phyloP scores from a whole-genome alignment of 305 asterid genomes.

The Euphrasia arctica region DNA sequence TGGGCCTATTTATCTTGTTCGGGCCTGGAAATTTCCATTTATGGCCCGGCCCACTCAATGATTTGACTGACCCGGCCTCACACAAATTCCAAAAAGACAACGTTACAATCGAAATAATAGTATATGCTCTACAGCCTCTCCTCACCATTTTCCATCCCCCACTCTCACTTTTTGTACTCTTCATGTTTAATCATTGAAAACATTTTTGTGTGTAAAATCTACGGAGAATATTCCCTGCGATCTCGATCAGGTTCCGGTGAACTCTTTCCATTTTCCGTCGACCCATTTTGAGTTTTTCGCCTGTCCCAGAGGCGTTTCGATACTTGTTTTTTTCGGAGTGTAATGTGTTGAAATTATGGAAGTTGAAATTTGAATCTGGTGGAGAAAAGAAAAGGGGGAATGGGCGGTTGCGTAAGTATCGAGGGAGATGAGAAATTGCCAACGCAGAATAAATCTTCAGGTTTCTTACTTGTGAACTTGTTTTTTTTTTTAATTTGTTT shows the following conservation, averaged over 20 bases:
- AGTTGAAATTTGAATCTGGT: slow-evolving; percentile 35
- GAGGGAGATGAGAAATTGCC: slow-evolving; percentile 39
- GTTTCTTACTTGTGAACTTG: not conserved
- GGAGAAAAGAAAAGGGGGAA: slow-evolving; percentile 17
- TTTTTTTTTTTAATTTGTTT: slow-evolving; percentile 19
- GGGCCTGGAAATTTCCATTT: slow-evolving; percentile 22
- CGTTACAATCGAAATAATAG: slow-evolving; percentile 16
- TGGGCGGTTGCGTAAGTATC: slow-evolving; percentile 49
- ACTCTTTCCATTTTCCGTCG: slow-evolving; percentile 13
- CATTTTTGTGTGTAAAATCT: slow-evolving; percentile 21
- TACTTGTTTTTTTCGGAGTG: not conserved
- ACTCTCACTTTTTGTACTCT: slow-evolving; percentile 16
- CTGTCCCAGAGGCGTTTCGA: not conserved
- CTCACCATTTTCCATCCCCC: not conserved
- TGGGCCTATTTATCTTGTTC: slow-evolving; percentile 1
- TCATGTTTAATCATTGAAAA: slow-evolving; percentile 8
- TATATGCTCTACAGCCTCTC: not conserved
- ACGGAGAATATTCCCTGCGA: slow-evolving; percentile 19
- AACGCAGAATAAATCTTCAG: slow-evolving; percentile 33
- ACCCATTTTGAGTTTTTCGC: slow-evolving; percentile 25
- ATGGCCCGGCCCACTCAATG: not conserved
- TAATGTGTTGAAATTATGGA: slow-evolving; percentile 15
- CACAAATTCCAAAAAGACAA: slow-evolving; percentile 18
- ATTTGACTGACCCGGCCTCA: slow-evolving; percentile 16
- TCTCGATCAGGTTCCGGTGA: slow-evolving; percentile 30